Conservation (phyloP, 2,329 filamentous ascomycete species). For the Grosmannia huntii region DNA sequence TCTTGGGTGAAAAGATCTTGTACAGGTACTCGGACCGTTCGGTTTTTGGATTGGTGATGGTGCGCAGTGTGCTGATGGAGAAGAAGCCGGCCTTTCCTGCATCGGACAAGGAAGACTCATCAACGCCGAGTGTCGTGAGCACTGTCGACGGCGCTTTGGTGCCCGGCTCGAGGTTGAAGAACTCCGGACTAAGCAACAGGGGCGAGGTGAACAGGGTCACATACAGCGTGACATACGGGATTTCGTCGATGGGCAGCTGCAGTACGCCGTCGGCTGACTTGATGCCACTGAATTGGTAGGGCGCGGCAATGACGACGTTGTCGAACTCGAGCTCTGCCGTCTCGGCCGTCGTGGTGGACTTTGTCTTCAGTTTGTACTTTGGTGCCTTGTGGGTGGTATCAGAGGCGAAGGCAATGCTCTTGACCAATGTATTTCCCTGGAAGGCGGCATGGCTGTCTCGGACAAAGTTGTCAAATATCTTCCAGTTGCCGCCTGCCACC, state of each 20-base stretch:
- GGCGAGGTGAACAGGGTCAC: conserved; percentile 82
- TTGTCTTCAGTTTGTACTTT: conserved; percentile 35
- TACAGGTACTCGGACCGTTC: conserved; percentile 43
- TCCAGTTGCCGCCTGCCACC: conserved; percentile 81
- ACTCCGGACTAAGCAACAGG: conserved; percentile 53
- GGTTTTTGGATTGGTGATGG: conserved; percentile 47
- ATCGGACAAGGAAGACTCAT: conserved; percentile 38
- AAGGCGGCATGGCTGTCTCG: conserved; percentile 47
- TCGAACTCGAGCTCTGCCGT: conserved; percentile 45
- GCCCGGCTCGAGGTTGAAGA: conserved; percentile 55
- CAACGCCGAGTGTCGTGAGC: conserved; percentile 64
- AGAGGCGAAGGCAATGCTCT: conserved; percentile 9
- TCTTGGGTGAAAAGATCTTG: conserved; percentile 50
- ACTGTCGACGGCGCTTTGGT: conserved; percentile 56
- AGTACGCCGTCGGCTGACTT: conserved; percentile 50
- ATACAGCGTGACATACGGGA: conserved; percentile 79
- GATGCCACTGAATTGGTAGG: conserved; percentile 70
- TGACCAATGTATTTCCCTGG: conserved; percentile 55
- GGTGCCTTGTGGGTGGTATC: neutral
- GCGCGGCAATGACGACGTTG: conserved; percentile 69
- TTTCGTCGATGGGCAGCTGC: conserved; percentile 55
- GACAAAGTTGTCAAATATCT: conserved; percentile 79
- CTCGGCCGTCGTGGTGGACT: conserved; percentile 10
- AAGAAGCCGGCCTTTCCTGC: conserved; percentile 71
- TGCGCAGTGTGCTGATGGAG: conserved; percentile 64